A percentile compares a stretch with the other conserved stretches of the same genome.
Evolutionary conservation across 139 green algal genomes (phyloP).

Genomic region (Axilococcus clingmanii): DNA sequence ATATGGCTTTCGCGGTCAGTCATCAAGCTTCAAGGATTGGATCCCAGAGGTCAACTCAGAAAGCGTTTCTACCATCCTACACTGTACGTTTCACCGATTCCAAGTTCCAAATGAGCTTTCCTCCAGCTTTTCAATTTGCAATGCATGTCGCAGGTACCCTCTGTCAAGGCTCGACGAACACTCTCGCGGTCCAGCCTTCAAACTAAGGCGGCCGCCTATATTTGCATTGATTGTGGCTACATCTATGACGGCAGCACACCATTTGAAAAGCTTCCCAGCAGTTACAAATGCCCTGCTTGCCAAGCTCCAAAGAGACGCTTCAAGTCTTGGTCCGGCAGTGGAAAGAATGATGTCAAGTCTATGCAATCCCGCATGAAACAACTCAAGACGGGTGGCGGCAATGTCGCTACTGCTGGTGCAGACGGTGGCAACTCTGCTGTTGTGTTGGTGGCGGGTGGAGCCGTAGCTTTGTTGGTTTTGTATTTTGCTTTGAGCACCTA

Average conservation of each 20-base stretch:
- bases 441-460: conserved; percentile 4
- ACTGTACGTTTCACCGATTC: too few relatives aligned
- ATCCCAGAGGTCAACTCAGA: too few relatives aligned
- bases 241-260: conserved; percentile 11
- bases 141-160: too few relatives aligned
- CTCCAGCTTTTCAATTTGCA: too few relatives aligned
- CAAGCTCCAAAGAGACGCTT: conserved; percentile 19
- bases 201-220: conserved; percentile 18
- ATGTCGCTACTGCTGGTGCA: neutral
- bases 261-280: conserved; percentile 16
- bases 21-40: too few relatives aligned
- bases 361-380: conserved; percentile 12
- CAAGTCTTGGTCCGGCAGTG: conserved; percentile 16
- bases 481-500: conserved; percentile 10
- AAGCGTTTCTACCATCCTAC: too few relatives aligned
- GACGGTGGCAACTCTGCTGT: neutral
- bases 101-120: too few relatives aligned
- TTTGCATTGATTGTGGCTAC: conserved; percentile 26
- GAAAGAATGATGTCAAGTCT: conserved; percentile 11
- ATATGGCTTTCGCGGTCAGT: too few relatives aligned
- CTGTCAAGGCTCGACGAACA: too few relatives aligned
- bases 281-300: conserved; percentile 26
- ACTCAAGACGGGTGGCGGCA: conserved; percentile 1
- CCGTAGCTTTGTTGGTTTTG: conserved; percentile 7
- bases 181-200: too few relatives aligned